Conservation (phyloP, 345 rosid genomes). For the Syzygium aqueum region DNA sequence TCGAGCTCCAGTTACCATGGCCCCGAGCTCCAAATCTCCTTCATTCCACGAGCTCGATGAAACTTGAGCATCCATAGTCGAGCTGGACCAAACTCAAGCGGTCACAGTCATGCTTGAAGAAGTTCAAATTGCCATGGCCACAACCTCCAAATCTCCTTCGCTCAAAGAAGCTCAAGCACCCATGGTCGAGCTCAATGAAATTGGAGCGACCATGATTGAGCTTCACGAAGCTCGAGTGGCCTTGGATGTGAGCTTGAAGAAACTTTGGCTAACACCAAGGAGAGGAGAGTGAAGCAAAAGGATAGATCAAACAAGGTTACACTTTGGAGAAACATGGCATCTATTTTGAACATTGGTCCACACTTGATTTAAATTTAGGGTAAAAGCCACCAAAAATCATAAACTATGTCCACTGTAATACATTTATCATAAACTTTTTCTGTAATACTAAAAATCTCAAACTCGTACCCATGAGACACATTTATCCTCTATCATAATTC, state of each 20-base stretch:
- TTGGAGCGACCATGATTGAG: neutral
- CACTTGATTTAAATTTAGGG: neutral
- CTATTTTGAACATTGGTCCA: neutral
- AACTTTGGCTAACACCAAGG: neutral
- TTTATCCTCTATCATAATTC: too few relatives aligned
- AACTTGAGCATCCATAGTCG: neutral
- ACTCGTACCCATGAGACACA: too few relatives aligned
- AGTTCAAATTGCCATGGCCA: neutral
- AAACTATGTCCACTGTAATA: too few relatives aligned
- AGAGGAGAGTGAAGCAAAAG: neutral
- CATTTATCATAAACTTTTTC: too few relatives aligned
- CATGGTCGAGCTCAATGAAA: neutral
- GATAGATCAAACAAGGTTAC: neutral
- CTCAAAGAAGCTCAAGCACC: neutral
- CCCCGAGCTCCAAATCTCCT: neutral
- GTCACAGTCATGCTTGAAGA: neutral
- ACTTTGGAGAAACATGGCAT: neutral
- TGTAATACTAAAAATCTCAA: too few relatives aligned
- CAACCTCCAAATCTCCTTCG: neutral
- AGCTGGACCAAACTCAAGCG: neutral
- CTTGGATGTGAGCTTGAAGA: neutral
- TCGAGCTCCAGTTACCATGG: neutral
- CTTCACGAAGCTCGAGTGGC: neutral
- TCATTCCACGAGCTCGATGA: neutral
- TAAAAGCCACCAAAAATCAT: too few relatives aligned